A percentile compares a stretch with the other conserved stretches of the same genome.
phyloP scores from a whole-genome alignment of 2,329 filamentous ascomycete genomes.

The Phaeophleospora eucalypticola region DNA sequence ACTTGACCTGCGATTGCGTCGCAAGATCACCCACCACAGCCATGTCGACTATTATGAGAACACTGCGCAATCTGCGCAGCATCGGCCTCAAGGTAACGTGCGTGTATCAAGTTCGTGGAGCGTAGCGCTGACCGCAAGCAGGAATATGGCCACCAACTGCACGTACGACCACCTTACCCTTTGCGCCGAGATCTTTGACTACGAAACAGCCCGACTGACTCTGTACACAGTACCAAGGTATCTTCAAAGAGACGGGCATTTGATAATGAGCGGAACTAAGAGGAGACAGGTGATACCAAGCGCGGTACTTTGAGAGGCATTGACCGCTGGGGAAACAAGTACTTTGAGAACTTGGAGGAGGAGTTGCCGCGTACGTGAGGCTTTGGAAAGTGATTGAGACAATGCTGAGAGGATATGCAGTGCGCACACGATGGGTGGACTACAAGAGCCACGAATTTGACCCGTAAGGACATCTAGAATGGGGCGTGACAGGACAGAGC shows the following conservation, averaged over 20 bases:
- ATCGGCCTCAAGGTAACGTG: conserved; percentile 74
- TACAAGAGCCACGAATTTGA: conserved; percentile 86
- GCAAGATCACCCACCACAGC: conserved; percentile 32
- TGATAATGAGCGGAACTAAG: conserved; percentile 28
- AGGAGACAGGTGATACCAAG: conserved; percentile 81
- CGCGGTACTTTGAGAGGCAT: conserved; percentile 77
- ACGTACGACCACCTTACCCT: conserved; percentile 57
- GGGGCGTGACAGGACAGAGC: conserved; percentile 13
- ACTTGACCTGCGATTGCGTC: conserved; percentile 5
- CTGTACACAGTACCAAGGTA: conserved; percentile 23
- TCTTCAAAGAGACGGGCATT: background rate
- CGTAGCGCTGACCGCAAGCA: conserved; percentile 42
- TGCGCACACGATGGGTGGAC: conserved; percentile 95
- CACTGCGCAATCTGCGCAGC: conserved; percentile 78
- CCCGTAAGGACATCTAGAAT: conserved; percentile 49
- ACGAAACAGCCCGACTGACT: conserved; percentile 15
- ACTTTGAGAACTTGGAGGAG: conserved; percentile 84
- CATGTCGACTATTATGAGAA: conserved; percentile 92
- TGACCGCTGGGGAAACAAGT: conserved; percentile 96
- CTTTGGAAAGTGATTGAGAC: background rate
- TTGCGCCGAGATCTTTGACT: background rate
- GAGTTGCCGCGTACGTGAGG: conserved; percentile 76
- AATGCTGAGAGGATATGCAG: conserved; percentile 42
- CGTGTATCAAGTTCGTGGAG: background rate
- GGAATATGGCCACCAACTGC: conserved; percentile 90